Evolutionary conservation across 2,329 filamentous ascomycete genomes (phyloP).

Genomic region (Hypoxylon sp.): DNA sequence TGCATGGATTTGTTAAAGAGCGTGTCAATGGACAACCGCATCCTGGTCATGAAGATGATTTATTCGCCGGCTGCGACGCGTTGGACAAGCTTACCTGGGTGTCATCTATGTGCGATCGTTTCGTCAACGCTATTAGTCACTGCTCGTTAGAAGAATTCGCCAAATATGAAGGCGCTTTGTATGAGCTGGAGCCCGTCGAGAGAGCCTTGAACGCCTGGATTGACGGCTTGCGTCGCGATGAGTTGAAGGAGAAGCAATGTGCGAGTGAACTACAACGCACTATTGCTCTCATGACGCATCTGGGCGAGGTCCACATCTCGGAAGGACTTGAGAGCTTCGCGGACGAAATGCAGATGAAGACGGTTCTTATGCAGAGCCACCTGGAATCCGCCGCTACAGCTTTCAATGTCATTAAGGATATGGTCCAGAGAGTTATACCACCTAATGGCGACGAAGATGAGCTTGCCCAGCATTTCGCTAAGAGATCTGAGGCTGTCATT

Average conservation of each 20-base stretch:
- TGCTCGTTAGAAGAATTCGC: conserved; percentile 85
- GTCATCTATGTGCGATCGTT: conserved; percentile 84
- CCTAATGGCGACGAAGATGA: conserved; percentile 74
- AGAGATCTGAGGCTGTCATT: conserved; percentile 79
- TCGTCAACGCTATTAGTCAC: conserved; percentile 83
- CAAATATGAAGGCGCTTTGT: conserved; percentile 82
- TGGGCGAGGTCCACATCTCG: conserved; percentile 84
- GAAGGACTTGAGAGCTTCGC: conserved; percentile 79
- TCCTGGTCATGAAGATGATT: conserved; percentile 80
- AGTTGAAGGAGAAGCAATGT: conserved; percentile 87
- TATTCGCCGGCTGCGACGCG: conserved; percentile 84
- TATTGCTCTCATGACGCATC: conserved; percentile 87
- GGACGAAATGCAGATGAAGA: conserved; percentile 83
- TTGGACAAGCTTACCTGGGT: conserved; percentile 90
- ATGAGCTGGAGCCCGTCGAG: conserved; percentile 93
- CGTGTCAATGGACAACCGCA: conserved; percentile 77
- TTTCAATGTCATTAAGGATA: conserved; percentile 65
- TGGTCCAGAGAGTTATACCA: conserved; percentile 74
- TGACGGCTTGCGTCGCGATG: conserved; percentile 84
- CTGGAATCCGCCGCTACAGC: conserved; percentile 82
- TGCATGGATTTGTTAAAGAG: conserved; percentile 85
- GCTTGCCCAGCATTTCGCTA: conserved; percentile 74
- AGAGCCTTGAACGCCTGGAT: conserved; percentile 90
- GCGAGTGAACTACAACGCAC: conserved; percentile 85
- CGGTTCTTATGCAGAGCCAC: conserved; percentile 82